phyloP scores from a whole-genome alignment of 2,329 filamentous ascomycete genomes.

The Aspergillus pseudoglaucus region DNA sequence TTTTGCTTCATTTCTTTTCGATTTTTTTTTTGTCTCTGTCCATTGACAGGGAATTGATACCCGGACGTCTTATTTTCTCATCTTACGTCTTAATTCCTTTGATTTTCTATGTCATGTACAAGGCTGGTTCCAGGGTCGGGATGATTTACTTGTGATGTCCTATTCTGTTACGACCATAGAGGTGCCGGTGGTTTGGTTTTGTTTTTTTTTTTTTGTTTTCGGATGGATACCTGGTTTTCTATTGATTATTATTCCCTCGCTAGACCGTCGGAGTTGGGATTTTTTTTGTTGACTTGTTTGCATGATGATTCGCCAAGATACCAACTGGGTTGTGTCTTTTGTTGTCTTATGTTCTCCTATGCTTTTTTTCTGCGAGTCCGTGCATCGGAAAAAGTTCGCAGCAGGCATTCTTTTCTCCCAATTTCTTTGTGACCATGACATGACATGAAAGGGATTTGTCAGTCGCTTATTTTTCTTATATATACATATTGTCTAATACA shows the following conservation, averaged over 20 bases:
- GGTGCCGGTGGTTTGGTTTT: conserved; percentile 28
- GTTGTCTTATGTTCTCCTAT: neutral
- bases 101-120: conserved; percentile 7
- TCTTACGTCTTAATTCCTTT: conserved; percentile 9
- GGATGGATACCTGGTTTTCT: conserved; percentile 19
- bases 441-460: neutral
- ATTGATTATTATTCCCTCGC: conserved; percentile 27
- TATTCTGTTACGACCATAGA: conserved; percentile 33
- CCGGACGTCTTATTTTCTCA: conserved; percentile 13
- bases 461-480: neutral
- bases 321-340: no score
- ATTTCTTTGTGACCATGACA: neutral
- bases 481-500: neutral
- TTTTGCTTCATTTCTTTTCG: conserved; percentile 9
- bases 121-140: conserved; percentile 5
- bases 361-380: conserved; percentile 11
- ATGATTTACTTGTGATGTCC: conserved; percentile 7
- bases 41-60: conserved; percentile 22
- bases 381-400: conserved; percentile 8
- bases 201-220: conserved; percentile 2
- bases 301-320: conserved; percentile 2
- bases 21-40: conserved; percentile 14
- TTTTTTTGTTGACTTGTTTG: conserved; percentile 5
- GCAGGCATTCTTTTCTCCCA: conserved; percentile 9
- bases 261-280: conserved; percentile 27